phyloP scores from a whole-genome alignment of 345 rosid species.

The Syzygium grande region DNA sequence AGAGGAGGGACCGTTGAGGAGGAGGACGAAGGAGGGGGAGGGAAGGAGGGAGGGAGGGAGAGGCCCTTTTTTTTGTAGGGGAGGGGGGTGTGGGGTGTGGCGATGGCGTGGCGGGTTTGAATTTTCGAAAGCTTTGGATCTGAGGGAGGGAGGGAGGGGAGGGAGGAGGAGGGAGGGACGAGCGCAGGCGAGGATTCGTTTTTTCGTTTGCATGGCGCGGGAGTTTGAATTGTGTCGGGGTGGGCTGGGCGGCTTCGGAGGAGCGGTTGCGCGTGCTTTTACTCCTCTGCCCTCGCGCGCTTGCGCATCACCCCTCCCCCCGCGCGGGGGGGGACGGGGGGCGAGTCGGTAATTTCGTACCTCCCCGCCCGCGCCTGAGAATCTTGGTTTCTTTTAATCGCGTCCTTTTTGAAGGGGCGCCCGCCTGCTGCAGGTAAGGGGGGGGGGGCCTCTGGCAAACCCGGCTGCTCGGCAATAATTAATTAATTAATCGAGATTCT shows the following conservation, averaged over 20 bases:
- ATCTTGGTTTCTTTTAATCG: background rate
- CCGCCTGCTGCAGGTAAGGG: background rate
- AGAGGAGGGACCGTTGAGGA: background rate
- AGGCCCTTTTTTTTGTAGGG: background rate
- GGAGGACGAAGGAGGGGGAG: background rate
- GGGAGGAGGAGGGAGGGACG: no score
- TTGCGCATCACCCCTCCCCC: rapidly evolving
- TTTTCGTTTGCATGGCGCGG: background rate
- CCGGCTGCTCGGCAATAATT: background rate
- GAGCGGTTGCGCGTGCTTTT: background rate
- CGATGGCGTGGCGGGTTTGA: constrained; percentile 14
- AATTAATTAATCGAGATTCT: background rate
- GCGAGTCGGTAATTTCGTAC: background rate
- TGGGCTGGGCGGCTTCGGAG: background rate
- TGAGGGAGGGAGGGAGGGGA: no score
- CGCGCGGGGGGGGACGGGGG: background rate
- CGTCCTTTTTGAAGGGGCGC: background rate
- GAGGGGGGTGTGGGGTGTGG: background rate
- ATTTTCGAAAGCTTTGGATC: background rate
- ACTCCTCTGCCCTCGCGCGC: background rate
- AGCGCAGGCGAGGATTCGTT: background rate
- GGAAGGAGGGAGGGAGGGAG: background rate
- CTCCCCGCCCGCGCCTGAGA: background rate
- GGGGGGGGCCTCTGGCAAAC: no score
- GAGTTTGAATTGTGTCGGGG: constrained; percentile 1